These are phyloP conservation scores for Boletus rufocinnamomeus DNA, from an alignment of 768 basidiomycete species.

Conservation along the genomic window DNA sequence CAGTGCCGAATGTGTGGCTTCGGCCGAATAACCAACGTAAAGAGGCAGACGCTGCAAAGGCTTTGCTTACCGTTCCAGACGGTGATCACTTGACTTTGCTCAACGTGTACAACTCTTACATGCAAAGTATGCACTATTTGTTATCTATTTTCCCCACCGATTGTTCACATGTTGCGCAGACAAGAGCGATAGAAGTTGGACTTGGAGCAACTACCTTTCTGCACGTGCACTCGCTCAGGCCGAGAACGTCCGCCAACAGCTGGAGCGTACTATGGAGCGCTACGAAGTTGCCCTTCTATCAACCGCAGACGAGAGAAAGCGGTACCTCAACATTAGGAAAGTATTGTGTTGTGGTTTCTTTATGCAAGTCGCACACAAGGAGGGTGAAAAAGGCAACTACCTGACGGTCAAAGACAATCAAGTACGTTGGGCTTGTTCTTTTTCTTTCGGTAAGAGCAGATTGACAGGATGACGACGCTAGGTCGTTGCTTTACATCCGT, in stretches of 20 bases:
- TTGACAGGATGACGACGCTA: conserved; percentile 4
- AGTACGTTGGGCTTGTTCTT: conserved; percentile 39
- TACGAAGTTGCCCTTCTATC: conserved; percentile 79
- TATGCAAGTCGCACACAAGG: conserved; percentile 97
- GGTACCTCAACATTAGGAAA: conserved; percentile 74
- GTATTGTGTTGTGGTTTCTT: conserved; percentile 93
- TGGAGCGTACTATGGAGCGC: conserved; percentile 89
- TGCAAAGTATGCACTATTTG: conserved; percentile 57
- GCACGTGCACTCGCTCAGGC: conserved; percentile 83
- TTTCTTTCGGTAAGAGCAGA: not conserved
- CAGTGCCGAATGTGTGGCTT: conserved; percentile 88
- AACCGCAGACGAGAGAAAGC: conserved; percentile 65
- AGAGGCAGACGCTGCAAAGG: conserved; percentile 93
- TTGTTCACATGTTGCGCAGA: conserved; percentile 44
- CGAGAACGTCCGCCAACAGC: conserved; percentile 89
- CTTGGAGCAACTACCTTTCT: conserved; percentile 88
- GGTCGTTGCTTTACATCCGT: conserved; percentile 58
- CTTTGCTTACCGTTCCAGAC: conserved; percentile 83
- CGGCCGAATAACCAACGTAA: conserved; percentile 85
- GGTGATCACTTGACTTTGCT: conserved; percentile 96
- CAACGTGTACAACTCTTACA: conserved; percentile 94
- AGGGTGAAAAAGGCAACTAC: conserved; percentile 87
- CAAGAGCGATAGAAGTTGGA: conserved; percentile 80
- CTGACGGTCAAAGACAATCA: conserved; percentile 95
- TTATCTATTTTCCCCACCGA: not conserved